These are phyloP conservation scores for Alternaria alternata DNA, from an alignment of 2,329 filamentous ascomycete species.

Conservation along the genomic window DNA sequence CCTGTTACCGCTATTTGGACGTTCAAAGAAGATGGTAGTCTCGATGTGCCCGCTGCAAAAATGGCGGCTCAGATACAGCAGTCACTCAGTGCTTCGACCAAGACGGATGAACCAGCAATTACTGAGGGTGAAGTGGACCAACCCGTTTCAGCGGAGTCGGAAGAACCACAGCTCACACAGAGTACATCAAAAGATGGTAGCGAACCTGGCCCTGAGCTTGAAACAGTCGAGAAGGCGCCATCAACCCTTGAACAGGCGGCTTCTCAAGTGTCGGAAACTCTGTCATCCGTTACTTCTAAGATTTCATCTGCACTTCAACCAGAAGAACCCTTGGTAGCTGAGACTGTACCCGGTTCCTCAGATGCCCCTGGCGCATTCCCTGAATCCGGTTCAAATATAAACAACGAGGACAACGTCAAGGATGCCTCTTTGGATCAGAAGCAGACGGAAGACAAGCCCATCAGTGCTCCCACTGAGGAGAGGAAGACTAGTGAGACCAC, in stretches of 20 bases:
- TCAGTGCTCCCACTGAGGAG: neutral
- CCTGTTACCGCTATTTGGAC: constrained; percentile 46
- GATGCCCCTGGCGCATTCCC: constrained; percentile 35
- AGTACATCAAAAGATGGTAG: constrained; percentile 12
- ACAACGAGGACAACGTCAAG: constrained; percentile 9
- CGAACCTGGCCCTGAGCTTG: constrained; percentile 7
- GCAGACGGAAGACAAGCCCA: constrained; percentile 1
- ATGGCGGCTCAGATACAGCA: constrained; percentile 39
- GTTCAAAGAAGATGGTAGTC: constrained; percentile 44
- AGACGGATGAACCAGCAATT: constrained; percentile 11
- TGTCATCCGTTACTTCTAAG: constrained; percentile 8
- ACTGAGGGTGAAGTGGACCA: constrained; percentile 16
- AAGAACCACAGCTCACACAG: constrained; percentile 17
- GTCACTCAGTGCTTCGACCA: constrained; percentile 21
- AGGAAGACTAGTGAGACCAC: constrained; percentile 13
- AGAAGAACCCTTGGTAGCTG: constrained; percentile 22
- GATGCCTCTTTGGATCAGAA: constrained; percentile 18
- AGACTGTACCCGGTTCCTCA: constrained; percentile 21
- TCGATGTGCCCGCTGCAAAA: constrained; percentile 45
- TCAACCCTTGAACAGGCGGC: constrained; percentile 9
- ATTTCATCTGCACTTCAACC: constrained; percentile 8
- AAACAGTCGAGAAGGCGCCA: neutral
- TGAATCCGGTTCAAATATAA: constrained; percentile 16
- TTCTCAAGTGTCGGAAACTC: constrained; percentile 6
- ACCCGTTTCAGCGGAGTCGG: constrained; percentile 10